phyloP scores from a whole-genome alignment of 768 basidiomycete species.

The Rhodocollybia butyracea region DNA sequence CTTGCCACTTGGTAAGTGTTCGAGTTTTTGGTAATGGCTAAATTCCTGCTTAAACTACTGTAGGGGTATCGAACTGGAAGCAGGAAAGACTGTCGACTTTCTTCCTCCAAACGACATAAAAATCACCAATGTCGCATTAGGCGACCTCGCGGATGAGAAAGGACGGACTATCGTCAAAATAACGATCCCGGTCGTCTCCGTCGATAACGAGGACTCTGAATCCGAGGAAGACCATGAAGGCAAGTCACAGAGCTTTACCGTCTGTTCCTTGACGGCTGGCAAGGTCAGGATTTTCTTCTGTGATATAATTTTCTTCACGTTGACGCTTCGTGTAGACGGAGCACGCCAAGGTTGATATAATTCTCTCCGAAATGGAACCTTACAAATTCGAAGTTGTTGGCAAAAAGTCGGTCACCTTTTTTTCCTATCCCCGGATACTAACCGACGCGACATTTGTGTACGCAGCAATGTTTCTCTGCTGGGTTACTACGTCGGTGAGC shows the following conservation, averaged over 20 bases:
- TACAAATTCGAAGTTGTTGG: slow-evolving; percentile 72
- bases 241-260: slow-evolving; percentile 45
- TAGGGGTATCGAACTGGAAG: slow-evolving; percentile 62
- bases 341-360: slow-evolving; percentile 67
- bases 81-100: slow-evolving; percentile 56
- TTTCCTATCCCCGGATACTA: not conserved
- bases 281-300: slow-evolving; percentile 46
- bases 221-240: slow-evolving; percentile 32
- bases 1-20: slow-evolving; percentile 63
- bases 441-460: slow-evolving; percentile 14
- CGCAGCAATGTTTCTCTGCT: slow-evolving; percentile 69
- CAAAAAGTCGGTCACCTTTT: slow-evolving; percentile 60
- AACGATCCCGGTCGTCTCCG: slow-evolving; percentile 46
- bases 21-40: slow-evolving; percentile 1
- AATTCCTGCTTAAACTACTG: slow-evolving; percentile 2
- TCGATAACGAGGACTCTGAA: slow-evolving; percentile 38
- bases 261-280: slow-evolving; percentile 80
- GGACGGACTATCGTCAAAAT: slow-evolving; percentile 69
- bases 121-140: slow-evolving; percentile 81
- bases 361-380: slow-evolving; percentile 62
- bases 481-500: slow-evolving; percentile 80
- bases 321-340: slow-evolving; percentile 54
- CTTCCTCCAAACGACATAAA: slow-evolving; percentile 64
- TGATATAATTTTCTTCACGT: not conserved
- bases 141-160: slow-evolving; percentile 61